Conservation (phyloP, 805 yeast species). For the Sugiyamaella americana region DNA sequence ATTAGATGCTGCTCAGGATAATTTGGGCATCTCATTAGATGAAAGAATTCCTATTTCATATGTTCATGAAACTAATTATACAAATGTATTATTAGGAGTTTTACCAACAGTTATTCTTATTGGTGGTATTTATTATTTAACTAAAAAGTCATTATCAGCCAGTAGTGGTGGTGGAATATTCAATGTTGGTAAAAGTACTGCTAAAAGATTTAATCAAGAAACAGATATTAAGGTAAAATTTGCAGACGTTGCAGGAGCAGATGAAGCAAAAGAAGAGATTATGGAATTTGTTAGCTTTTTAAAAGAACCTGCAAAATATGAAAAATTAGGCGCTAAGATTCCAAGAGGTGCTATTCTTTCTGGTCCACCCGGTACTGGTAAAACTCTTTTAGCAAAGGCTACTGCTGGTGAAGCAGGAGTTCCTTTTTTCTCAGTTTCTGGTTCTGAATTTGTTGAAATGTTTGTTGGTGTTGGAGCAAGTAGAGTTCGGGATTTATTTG, state of each 20-base stretch:
- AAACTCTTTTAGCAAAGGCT: constrained; percentile 92
- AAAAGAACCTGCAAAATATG: constrained; percentile 85
- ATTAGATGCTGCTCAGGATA: constrained; percentile 68
- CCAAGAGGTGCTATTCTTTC: constrained; percentile 97
- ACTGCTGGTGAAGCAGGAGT: constrained; percentile 99
- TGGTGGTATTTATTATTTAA: constrained; percentile 82
- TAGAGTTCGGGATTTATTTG: constrained; percentile 91
- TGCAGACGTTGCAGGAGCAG: constrained; percentile 95
- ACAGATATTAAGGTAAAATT: constrained; percentile 84
- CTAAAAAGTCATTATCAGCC: constrained; percentile 53
- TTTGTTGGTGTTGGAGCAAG: constrained; percentile 99
- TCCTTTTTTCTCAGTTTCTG: constrained; percentile 91
- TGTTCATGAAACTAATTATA: constrained; percentile 60
- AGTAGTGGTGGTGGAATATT: constrained; percentile 76
- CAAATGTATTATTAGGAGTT: constrained; percentile 61
- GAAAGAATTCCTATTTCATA: constrained; percentile 79
- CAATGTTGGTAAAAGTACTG: constrained; percentile 83
- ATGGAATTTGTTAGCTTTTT: constrained; percentile 96
- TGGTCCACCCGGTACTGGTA: constrained; percentile 99
- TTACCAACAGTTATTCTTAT: constrained; percentile 85
- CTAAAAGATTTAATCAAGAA: constrained; percentile 86
- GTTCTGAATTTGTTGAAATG: constrained; percentile 98
- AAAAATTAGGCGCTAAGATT: constrained; percentile 89
- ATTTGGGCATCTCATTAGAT: constrained; percentile 51
- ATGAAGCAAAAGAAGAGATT: constrained; percentile 94